A percentile compares a stretch with the other conserved stretches of the same genome.
Conservation (phyloP, 108 stramenopile species). For the Cyclotella sp. region DNA sequence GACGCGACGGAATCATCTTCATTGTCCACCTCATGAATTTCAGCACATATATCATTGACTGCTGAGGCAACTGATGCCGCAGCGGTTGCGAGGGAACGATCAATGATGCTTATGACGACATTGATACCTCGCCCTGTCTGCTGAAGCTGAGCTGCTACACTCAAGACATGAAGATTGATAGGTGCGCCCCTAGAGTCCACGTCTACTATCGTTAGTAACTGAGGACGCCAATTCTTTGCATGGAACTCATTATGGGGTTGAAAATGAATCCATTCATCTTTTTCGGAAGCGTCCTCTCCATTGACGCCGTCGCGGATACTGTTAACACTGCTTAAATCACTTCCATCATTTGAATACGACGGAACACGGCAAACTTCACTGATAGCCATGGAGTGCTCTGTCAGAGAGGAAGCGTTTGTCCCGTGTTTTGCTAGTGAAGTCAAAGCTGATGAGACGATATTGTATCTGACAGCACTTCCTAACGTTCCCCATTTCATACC, state of each 20-base stretch:
- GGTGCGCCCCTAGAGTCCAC: constrained; percentile 66
- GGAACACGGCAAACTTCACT: neutral
- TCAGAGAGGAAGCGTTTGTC: constrained; percentile 10
- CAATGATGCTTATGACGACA: constrained; percentile 54
- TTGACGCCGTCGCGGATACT: neutral
- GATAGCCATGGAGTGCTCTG: constrained; percentile 7
- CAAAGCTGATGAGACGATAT: constrained; percentile 42
- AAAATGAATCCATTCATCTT: constrained; percentile 39
- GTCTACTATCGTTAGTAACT: constrained; percentile 71
- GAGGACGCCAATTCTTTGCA: constrained; percentile 88
- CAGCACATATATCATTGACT: constrained; percentile 27
- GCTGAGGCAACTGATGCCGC: constrained; percentile 51
- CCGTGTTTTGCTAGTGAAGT: constrained; percentile 34
- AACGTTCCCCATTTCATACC: constrained; percentile 58
- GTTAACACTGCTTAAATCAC: neutral
- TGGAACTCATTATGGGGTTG: constrained; percentile 50
- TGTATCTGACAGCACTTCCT: constrained; percentile 50
- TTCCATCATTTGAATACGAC: neutral
- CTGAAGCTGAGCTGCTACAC: constrained; percentile 74
- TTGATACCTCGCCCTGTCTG: constrained; percentile 75
- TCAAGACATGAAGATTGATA: constrained; percentile 56
- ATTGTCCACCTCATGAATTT: neutral
- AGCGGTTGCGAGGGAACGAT: constrained; percentile 25
- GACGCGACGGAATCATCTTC: constrained; percentile 3
- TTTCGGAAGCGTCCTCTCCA: neutral